A percentile compares a stretch with the other conserved stretches of the same genome.
phyloP scores from a whole-genome alignment of 176 grass and related monocot species.

The Rhynchospora breviuscula region DNA sequence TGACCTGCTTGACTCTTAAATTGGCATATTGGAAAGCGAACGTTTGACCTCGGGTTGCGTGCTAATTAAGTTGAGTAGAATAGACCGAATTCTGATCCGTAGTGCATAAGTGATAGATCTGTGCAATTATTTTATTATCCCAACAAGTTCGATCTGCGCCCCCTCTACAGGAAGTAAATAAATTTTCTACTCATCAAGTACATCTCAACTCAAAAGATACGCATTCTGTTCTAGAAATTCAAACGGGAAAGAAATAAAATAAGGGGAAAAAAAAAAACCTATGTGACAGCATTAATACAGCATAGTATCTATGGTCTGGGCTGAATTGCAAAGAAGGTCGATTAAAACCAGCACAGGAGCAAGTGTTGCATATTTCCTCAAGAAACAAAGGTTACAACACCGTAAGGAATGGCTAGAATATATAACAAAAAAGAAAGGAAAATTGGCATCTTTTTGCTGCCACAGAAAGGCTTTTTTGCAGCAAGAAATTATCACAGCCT shows the following conservation, averaged over 20 bases:
- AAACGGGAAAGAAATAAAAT: not conserved
- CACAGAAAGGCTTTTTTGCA: conserved; percentile 36
- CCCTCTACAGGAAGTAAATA: not conserved
- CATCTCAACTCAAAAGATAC: not conserved
- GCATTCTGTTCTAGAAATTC: not conserved
- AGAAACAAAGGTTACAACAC: conserved; percentile 6
- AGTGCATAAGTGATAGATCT: conserved; percentile 5
- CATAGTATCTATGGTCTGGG: not conserved
- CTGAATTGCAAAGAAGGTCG: not conserved
- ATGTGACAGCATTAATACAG: not conserved
- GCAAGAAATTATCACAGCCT: conserved; percentile 32
- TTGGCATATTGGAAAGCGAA: conserved; percentile 4
- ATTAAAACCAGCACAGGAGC: not conserved
- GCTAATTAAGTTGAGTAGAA: not conserved
- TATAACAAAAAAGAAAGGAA: conserved; percentile 17
- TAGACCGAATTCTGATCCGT: not conserved
- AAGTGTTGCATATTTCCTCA: not conserved
- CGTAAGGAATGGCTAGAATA: not conserved
- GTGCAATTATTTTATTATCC: not conserved
- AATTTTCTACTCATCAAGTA: not conserved
- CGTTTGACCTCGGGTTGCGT: conserved; percentile 13
- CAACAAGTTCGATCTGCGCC: not conserved
- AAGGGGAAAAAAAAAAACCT: not conserved
- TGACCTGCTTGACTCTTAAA: conserved; percentile 1
- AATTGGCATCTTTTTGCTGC: conserved; percentile 29